Base-by-base conservation (phyloP, 352 stramenopile genomes). In the Peronospora farinosa region DNA sequence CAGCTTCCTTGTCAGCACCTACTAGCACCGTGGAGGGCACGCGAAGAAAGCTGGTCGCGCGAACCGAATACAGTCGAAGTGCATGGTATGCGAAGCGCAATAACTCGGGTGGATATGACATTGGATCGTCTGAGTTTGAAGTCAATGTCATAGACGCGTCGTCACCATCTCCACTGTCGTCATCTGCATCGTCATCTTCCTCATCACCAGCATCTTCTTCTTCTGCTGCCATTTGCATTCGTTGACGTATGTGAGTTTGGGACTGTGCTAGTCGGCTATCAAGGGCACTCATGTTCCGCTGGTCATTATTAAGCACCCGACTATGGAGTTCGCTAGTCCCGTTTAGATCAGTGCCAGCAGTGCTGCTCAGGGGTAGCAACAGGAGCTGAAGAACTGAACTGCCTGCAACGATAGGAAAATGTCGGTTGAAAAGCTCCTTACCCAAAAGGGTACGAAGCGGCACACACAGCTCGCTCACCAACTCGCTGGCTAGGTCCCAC, bases 361-460 rank as follows among this genome's bases (percentile, higher is more conserved):
- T 58, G 17, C 43, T 60, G 12, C 56, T 56, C n/a, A 87, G 33
- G 11, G 79, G 79, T 2, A 88, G 47, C 17, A 88, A 43, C 33
- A 90, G 40, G 16, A 88, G 23, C 40, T 90, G 79, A 8, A 90
- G 56, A 25, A 88, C 79, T 0, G 79, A 85, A 35, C 69, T 86
- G 10, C 44, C 47, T 11, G 72, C 61, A 5, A 87, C 79, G 47
- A 79, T 66, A 0, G 74, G 65, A 15, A 90, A 75, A 19, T 73
- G 45, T 21, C 67, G 76, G 11, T 57, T 60, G 47, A 90, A 88
- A 9, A 62, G 36, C 31, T 82, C 71, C 7, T 67, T 57, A 1
- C 79, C 79, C 3, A 90, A 42, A 28, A 90, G 42, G 0, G 50
- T 55, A 11, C 74, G 72, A 16, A 90, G 44, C 13, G 79, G 79